Conservation (phyloP, 2,329 filamentous ascomycete species). For the Fusarium sp. region DNA sequence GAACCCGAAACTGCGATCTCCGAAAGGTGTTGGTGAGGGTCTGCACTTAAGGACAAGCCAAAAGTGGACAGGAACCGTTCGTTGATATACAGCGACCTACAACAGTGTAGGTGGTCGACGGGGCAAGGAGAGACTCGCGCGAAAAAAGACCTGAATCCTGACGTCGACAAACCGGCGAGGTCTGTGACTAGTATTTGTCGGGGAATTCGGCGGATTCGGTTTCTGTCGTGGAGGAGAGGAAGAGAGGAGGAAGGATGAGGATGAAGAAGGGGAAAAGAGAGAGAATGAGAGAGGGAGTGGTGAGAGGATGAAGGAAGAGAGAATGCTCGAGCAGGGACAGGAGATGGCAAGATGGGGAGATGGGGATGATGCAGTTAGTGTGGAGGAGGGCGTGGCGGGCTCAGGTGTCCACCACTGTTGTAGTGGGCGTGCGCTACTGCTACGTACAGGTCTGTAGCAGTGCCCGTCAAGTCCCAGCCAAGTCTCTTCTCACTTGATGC, state of each 20-base stretch:
- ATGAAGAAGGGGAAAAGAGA: constrained; percentile 32
- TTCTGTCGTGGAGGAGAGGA: constrained; percentile 44
- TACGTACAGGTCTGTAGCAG: constrained; percentile 19
- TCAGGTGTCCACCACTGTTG: constrained; percentile 34
- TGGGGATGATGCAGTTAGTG: constrained; percentile 41
- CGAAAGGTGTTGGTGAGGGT: constrained; percentile 28
- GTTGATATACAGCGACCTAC: constrained; percentile 38
- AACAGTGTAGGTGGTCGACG: constrained; percentile 43
- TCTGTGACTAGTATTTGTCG: constrained; percentile 49
- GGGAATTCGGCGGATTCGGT: constrained; percentile 50
- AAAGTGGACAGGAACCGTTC: constrained; percentile 23
- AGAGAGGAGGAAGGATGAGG: constrained; percentile 35
- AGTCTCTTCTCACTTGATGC: constrained; percentile 8
- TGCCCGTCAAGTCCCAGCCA: constrained; percentile 31
- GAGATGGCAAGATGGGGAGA: constrained; percentile 40
- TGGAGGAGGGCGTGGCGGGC: constrained; percentile 42
- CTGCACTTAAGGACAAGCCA: constrained; percentile 22
- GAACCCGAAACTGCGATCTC: constrained; percentile 31
- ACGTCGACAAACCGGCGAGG: constrained; percentile 45
- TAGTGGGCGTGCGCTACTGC: constrained; percentile 15
- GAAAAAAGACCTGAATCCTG: constrained; percentile 46
- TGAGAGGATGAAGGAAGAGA: constrained; percentile 41
- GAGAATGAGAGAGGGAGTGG: constrained; percentile 37
- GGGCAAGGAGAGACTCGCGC: constrained; percentile 43
- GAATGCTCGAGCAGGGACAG: constrained; percentile 28